Evolutionary conservation across 768 basidiomycete species (phyloP).

Genomic region (Hirschioporus abietinus): DNA sequence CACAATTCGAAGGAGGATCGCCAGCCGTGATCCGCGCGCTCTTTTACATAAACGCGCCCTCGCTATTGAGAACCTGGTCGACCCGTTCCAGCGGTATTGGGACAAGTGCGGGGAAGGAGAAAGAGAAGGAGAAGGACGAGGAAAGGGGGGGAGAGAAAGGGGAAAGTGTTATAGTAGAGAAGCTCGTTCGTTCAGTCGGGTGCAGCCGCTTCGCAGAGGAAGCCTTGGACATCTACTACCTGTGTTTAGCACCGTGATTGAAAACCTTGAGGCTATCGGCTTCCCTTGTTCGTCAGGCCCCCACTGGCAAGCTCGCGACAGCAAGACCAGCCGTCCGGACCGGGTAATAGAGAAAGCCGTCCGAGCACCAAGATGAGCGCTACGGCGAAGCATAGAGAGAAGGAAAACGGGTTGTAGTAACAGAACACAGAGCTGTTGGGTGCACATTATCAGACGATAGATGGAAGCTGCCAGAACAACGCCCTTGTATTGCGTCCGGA

Average conservation of each 20-base stretch:
- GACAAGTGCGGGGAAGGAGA: neutral
- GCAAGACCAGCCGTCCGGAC: neutral
- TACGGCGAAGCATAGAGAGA: neutral
- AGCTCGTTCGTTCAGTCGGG: neutral
- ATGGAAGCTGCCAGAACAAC: neutral
- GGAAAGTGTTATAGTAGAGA: neutral
- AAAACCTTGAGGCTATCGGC: too few species aligned
- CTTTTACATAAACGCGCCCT: neutral
- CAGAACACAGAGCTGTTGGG: neutral
- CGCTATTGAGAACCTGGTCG: too few species aligned
- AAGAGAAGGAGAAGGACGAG: neutral
- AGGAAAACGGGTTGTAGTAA: neutral
- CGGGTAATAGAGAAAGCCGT: neutral
- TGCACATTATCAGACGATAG: neutral
- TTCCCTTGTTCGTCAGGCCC: neutral
- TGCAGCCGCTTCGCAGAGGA: too few species aligned
- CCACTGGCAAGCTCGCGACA: neutral
- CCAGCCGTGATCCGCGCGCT: neutral
- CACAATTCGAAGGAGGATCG: neutral
- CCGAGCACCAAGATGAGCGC: too few species aligned
- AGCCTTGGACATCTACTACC: too few species aligned
- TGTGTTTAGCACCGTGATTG: too few species aligned
- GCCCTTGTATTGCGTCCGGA: neutral
- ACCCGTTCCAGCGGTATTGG: too few species aligned
- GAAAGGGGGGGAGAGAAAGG: neutral